Base-by-base conservation (phyloP, 768 basidiomycete species). In the Auriculariales sp. region DNA sequence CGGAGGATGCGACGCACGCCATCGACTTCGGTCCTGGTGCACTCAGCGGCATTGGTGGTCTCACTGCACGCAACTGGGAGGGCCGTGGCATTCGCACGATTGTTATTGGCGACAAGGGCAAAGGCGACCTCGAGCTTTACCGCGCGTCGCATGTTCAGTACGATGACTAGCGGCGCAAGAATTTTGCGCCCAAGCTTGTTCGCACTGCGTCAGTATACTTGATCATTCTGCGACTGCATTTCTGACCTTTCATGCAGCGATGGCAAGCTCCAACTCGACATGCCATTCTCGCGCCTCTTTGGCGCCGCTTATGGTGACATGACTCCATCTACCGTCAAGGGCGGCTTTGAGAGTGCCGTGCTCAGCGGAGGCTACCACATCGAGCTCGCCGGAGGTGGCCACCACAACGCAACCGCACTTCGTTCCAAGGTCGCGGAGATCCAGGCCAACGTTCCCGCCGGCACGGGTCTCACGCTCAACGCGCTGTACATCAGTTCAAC, bases 271-370 rank as follows among this genome's bases (percentile, higher is more conserved):
- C 83, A 93, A 64, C 74, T 99, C 58, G 92, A 99, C 64, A 97
- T 94, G 0, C 85, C 91, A 3, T 94, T 97, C 75, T 94, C 94
- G 46, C 87, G 95, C 52, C 76, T 99, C 36, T 66, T 99, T 34
- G 90, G 91, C 58, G 98, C 97, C 68, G 81, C 95, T 3, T 94
- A 95, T 28, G 84, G 98, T 66, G 95, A 95, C 52, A 98, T 99
- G 95, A 99, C 95, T 0, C 95, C 95, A 0, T 84, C 84, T 1
- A 99, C 95, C 28, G 95, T 99, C 55, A 83, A 93, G 62, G 83
- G 83, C 28, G 92, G 92, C 15, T 94, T 98, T 64, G 93, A 97
- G 59, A 81, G 83, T 52, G 93, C 95, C 6, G 76, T 94, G 42
- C 79, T 95, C 56, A 77, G 83, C 54, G 93, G 94, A 25, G 94